phyloP scores from a whole-genome alignment of 805 yeast genomes.

The Saccharomycopsis microspora region DNA sequence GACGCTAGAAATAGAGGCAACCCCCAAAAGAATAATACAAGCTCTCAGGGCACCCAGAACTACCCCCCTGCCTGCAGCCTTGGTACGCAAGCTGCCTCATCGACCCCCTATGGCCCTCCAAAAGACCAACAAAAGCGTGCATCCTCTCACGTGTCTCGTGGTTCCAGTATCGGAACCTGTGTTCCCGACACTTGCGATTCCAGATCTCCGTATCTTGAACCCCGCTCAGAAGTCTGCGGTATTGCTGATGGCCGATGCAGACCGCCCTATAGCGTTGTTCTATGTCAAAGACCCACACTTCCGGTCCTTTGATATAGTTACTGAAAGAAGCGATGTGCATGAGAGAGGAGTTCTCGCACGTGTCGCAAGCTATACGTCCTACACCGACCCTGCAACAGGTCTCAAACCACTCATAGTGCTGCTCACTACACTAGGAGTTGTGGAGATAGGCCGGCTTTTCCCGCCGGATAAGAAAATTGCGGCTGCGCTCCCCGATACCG shows the following conservation, averaged over 20 bases:
- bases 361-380: slow-evolving; percentile 2
- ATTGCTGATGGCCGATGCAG: slow-evolving; percentile 9
- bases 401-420: slow-evolving; percentile 8
- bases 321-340: slow-evolving; percentile 8
- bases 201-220: slow-evolving; percentile 10
- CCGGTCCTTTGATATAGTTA: slow-evolving; percentile 9
- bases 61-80: too few species aligned
- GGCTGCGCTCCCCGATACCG: not conserved
- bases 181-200: slow-evolving; percentile 12
- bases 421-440: slow-evolving; percentile 1
- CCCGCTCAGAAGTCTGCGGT: slow-evolving; percentile 15
- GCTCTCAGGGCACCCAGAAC: too few species aligned
- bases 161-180: slow-evolving; percentile 13
- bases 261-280: slow-evolving; percentile 12
- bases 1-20: too few species aligned
- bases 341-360: slow-evolving; percentile 12
- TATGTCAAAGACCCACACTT: slow-evolving; percentile 12
- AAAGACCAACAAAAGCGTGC: not conserved
- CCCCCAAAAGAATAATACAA: too few species aligned
- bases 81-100: too few species aligned
- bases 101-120: too few species aligned
- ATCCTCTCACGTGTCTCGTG: not conserved
- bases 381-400: slow-evolving; percentile 3
- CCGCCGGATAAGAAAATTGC: slow-evolving; percentile 7
- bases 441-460: slow-evolving; percentile 1